phyloP scores from a whole-genome alignment of 768 basidiomycete species.

The Pholiota molesta region DNA sequence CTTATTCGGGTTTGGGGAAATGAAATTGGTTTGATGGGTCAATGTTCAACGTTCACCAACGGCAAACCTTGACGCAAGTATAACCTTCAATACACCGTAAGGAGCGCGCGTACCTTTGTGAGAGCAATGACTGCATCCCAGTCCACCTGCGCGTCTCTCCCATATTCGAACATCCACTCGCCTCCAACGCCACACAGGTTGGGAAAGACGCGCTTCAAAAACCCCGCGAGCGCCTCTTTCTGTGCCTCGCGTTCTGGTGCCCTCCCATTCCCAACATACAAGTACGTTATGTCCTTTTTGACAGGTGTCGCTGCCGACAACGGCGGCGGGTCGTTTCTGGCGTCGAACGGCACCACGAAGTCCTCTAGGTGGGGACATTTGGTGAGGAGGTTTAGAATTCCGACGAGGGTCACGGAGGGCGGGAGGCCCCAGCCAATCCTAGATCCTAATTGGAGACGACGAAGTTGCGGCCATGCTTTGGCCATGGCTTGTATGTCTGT shows the following conservation, averaged over 20 bases:
- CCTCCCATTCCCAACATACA: not conserved
- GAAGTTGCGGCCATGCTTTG: conserved; percentile 16
- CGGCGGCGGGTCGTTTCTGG: not conserved
- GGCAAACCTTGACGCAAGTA: not conserved
- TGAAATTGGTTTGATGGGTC: not conserved
- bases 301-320: not conserved
- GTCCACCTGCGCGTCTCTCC: not conserved
- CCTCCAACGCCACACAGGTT: not conserved
- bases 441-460: conserved; percentile 13
- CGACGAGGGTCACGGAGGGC: not conserved
- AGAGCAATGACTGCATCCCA: not conserved
- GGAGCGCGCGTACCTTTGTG: not conserved
- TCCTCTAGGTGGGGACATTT: not conserved
- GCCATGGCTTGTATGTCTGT: conserved; percentile 14
- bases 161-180: not conserved
- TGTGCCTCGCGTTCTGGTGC: not conserved
- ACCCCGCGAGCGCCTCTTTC: not conserved
- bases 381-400: not conserved
- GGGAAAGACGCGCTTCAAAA: not conserved
- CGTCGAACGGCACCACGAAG: not conserved
- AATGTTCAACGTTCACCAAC: not conserved
- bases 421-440: conserved; percentile 8
- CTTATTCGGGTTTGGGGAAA: not conserved
- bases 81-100: not conserved
- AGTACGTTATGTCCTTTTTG: not conserved